Conservation (phyloP, 2,329 filamentous ascomycete species). For the Talaromyces sp. region DNA sequence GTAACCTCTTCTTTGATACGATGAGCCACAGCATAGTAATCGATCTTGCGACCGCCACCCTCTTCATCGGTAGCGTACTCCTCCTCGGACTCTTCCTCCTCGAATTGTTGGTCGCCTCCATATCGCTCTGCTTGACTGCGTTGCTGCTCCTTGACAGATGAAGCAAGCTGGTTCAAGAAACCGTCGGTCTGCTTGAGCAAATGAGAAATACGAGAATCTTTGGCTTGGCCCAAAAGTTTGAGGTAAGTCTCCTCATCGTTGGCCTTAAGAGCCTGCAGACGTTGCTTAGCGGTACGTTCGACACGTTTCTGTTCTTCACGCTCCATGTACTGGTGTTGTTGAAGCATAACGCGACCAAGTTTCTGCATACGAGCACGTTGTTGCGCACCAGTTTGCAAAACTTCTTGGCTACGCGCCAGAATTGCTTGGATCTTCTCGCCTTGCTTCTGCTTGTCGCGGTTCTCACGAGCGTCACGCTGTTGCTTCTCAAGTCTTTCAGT, state of each 20-base stretch:
- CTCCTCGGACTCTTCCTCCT: constrained; percentile 66
- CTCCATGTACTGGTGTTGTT: constrained; percentile 92
- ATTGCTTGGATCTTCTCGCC: constrained; percentile 87
- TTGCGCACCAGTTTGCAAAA: constrained; percentile 63
- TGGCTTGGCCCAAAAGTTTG: constrained; percentile 95
- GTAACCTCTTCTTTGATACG: constrained; percentile 89
- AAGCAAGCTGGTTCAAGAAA: constrained; percentile 91
- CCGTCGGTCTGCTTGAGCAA: constrained; percentile 94
- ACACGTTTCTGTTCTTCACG: constrained; percentile 99
- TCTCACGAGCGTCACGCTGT: constrained; percentile 91
- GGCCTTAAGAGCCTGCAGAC: constrained; percentile 96
- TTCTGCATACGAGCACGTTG: constrained; percentile 77
- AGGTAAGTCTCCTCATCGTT: constrained; percentile 99
- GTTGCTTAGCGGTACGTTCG: constrained; percentile 96
- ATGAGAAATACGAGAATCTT: constrained; percentile 98
- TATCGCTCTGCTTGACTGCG: constrained; percentile 76
- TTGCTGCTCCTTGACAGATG: constrained; percentile 92
- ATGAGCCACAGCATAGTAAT: constrained; percentile 98
- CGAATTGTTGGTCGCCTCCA: constrained; percentile 58
- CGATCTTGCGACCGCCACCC: constrained; percentile 72
- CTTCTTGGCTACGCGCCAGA: constrained; percentile 73
- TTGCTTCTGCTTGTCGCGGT: constrained; percentile 97
- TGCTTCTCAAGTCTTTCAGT: constrained; percentile 99
- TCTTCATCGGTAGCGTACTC: constrained; percentile 51
- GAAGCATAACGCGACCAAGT: constrained; percentile 81